These are phyloP conservation scores for Xylaria polymorpha DNA, from an alignment of 2,329 filamentous ascomycete species.

Conservation along the genomic window DNA sequence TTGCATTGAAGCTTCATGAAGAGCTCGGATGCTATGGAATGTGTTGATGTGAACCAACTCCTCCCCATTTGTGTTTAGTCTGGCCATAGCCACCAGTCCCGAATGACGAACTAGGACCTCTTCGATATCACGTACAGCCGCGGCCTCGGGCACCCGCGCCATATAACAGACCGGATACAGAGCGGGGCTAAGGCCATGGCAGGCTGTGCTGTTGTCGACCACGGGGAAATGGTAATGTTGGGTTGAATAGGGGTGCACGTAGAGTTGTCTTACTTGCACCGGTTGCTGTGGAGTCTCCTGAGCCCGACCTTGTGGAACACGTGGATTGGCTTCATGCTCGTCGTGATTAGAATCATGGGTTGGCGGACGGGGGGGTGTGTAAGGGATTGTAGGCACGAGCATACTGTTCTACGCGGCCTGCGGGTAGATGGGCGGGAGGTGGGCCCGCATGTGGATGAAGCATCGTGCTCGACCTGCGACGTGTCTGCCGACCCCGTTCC, in stretches of 20 bases:
- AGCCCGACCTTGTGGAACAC: not conserved
- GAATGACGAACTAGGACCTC: constrained; percentile 35
- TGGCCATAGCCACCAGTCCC: constrained; percentile 32
- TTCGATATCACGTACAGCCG: constrained; percentile 40
- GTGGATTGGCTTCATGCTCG: not conserved
- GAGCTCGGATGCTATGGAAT: constrained; percentile 32
- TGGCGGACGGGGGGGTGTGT: not conserved
- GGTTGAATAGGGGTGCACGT: constrained; percentile 42
- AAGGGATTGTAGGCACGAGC: not conserved
- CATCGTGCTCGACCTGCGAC: constrained; percentile 12
- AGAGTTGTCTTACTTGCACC: constrained; percentile 29
- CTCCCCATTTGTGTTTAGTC: constrained; percentile 35
- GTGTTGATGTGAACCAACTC: constrained; percentile 30
- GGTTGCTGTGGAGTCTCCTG: not conserved
- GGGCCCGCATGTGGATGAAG: not conserved
- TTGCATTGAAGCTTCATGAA: constrained; percentile 40
- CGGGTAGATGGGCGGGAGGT: not conserved
- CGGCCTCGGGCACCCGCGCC: constrained; percentile 38
- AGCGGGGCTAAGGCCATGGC: constrained; percentile 9
- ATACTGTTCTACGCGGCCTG: not conserved
- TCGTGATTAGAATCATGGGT: not conserved
- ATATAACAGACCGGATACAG: constrained; percentile 40
- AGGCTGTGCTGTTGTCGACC: constrained; percentile 43
- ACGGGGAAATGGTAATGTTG: constrained; percentile 45
- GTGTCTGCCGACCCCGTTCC: not conserved